Percentiles rank a stretch among this genome's conserved stretches.
Evolutionary conservation across 768 basidiomycete species (phyloP).

Genomic region (Thelephora ganbajun): DNA sequence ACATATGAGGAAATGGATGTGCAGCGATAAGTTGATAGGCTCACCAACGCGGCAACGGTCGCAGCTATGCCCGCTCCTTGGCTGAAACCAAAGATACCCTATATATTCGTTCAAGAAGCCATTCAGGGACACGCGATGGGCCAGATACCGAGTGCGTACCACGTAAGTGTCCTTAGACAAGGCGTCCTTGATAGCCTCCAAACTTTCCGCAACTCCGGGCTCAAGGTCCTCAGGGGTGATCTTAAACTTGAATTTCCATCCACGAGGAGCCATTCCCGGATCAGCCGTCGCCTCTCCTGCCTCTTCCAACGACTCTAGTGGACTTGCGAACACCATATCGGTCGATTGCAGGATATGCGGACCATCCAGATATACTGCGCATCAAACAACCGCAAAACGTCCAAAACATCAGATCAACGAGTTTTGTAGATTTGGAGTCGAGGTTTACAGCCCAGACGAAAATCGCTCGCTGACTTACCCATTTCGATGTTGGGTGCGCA

Average conservation of each 20-base stretch:
- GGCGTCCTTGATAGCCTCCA: conserved; percentile 39
- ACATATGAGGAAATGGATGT: neutral
- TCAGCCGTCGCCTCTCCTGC: conserved; percentile 28
- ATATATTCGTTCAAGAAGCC: conserved; percentile 2
- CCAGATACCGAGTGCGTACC: conserved; percentile 28
- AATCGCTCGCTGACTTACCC: conserved; percentile 22
- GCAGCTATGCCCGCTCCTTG: conserved; percentile 73
- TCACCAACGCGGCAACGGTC: conserved; percentile 52
- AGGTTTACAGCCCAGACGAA: neutral
- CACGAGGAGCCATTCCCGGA: conserved; percentile 42
- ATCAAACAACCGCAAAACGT: neutral
- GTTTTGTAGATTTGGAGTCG: too few relatives aligned
- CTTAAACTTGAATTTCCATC: conserved; percentile 47
- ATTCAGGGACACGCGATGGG: conserved; percentile 10
- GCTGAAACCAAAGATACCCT: conserved; percentile 78
- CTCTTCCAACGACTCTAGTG: conserved; percentile 10
- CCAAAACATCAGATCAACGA: too few relatives aligned
- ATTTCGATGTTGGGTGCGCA: conserved; percentile 52
- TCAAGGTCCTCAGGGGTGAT: conserved; percentile 27
- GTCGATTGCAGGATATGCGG: conserved; percentile 53
- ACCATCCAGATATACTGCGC: conserved; percentile 52
- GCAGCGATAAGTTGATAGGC: conserved; percentile 11
- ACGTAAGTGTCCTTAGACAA: conserved; percentile 49
- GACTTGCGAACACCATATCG: conserved; percentile 30
- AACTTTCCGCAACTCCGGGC: conserved; percentile 43